Conservation (phyloP, 805 yeast species). For the Metschnikowia cubensis region DNA sequence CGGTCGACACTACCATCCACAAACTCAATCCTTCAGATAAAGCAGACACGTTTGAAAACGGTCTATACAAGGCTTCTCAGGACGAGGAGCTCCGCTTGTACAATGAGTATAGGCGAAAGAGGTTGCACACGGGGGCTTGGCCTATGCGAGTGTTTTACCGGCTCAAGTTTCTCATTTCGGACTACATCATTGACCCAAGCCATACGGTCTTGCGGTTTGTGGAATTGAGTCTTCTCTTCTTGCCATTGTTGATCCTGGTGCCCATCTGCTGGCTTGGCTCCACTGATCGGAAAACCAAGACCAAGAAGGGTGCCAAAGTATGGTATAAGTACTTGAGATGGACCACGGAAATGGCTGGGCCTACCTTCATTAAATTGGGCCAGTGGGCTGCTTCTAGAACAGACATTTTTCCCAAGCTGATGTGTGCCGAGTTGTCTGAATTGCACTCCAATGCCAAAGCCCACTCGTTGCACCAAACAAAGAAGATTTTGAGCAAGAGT, state of each 20-base stretch:
- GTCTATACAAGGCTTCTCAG: constrained; percentile 58
- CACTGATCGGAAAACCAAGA: constrained; percentile 27
- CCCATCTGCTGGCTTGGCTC: constrained; percentile 64
- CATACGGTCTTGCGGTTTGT: constrained; percentile 64
- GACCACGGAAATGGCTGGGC: constrained; percentile 82
- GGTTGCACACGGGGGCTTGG: constrained; percentile 19
- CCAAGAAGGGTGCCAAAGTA: constrained; percentile 55
- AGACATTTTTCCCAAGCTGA: constrained; percentile 76
- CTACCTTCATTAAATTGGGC: constrained; percentile 86
- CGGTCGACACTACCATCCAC: constrained; percentile 25
- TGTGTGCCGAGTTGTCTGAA: constrained; percentile 72
- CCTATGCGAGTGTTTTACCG: constrained; percentile 31
- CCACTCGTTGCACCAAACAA: constrained; percentile 64
- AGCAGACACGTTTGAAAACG: constrained; percentile 69
- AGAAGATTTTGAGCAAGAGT: constrained; percentile 51
- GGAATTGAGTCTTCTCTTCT: constrained; percentile 60
- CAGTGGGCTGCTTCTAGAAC: constrained; percentile 99
- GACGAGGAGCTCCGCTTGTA: constrained; percentile 45
- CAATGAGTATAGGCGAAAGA: constrained; percentile 27
- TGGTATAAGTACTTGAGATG: constrained; percentile 70
- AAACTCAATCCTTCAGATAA: constrained; percentile 41
- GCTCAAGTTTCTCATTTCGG: constrained; percentile 44
- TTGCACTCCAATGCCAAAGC: constrained; percentile 80
- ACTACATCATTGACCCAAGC: constrained; percentile 64
- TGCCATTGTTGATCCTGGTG: constrained; percentile 62